A percentile compares a stretch with the other conserved stretches of the same genome.
phyloP scores from a whole-genome alignment of 2,329 filamentous ascomycete species.

The Cyclaneusma minus region DNA sequence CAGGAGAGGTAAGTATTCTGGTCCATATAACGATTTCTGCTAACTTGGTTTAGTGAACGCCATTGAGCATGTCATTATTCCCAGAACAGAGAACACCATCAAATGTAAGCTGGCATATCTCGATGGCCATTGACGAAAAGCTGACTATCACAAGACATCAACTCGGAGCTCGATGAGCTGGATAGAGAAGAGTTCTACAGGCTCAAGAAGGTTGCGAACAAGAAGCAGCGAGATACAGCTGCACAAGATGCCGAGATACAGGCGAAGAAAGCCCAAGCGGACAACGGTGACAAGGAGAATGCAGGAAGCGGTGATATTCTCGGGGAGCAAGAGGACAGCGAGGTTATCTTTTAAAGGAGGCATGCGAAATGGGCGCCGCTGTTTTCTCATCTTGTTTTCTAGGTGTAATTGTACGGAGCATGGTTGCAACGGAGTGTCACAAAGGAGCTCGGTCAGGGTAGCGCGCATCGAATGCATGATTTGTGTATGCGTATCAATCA shows the following conservation, averaged over 20 bases:
- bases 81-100: slow-evolving; percentile 97
- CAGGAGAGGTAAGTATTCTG: slow-evolving; percentile 53
- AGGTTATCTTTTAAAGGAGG: slow-evolving; percentile 60
- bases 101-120: slow-evolving; percentile 46
- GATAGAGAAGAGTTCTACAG: slow-evolving; percentile 97
- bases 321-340: slow-evolving; percentile 62
- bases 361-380: background rate
- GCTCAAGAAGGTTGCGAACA: slow-evolving; percentile 83
- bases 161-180: slow-evolving; percentile 92
- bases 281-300: slow-evolving; percentile 23
- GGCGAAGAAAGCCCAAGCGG: slow-evolving; percentile 45
- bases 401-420: background rate
- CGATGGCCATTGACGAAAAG: slow-evolving; percentile 5
- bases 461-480: too few species aligned
- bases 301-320: slow-evolving; percentile 47
- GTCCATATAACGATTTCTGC: slow-evolving; percentile 1
- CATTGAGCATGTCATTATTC: slow-evolving; percentile 94
- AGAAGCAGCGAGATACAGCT: slow-evolving; percentile 66
- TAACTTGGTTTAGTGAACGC: slow-evolving; percentile 55
- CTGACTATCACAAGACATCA: slow-evolving; percentile 53
- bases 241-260: slow-evolving; percentile 61
- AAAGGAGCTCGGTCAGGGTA: too few species aligned
- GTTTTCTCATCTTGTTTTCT: slow-evolving; percentile 1
- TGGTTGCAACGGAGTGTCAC: slow-evolving; percentile 6
- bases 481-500: slow-evolving; percentile 9